These are phyloP conservation scores for Cercospora citrullina DNA, from an alignment of 2,329 filamentous ascomycete genomes.

Conservation along the genomic window DNA sequence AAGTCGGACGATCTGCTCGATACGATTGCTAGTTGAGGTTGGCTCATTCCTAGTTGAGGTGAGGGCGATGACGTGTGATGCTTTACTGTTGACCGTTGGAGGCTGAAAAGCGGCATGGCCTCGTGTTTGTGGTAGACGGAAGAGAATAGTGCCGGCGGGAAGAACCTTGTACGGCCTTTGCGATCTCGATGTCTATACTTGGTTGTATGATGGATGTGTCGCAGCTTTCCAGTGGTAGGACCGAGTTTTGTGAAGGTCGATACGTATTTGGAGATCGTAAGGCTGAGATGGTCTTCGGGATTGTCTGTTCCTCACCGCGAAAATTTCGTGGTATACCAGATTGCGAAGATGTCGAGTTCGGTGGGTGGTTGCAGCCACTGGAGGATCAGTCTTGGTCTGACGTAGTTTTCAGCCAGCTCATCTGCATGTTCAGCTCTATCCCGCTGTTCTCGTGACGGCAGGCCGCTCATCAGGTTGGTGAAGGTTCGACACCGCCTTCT, in stretches of 20 bases:
- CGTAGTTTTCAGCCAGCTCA: constrained; percentile 4
- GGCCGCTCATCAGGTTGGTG: background rate
- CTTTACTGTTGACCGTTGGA: background rate
- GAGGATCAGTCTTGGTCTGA: background rate
- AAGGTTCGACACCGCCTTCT: constrained; percentile 11
- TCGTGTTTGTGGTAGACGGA: background rate
- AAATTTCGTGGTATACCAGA: background rate
- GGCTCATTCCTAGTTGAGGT: background rate
- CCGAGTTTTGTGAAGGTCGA: background rate
- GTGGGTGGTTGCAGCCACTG: background rate
- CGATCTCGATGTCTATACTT: constrained; percentile 1
- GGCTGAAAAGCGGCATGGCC: background rate
- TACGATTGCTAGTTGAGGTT: background rate
- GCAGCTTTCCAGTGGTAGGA: background rate
- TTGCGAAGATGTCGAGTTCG: background rate
- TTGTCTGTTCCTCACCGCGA: background rate
- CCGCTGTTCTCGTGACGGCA: constrained; percentile 1
- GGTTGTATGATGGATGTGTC: background rate
- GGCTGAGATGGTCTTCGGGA: background rate
- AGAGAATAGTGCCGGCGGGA: background rate
- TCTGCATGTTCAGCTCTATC: background rate
- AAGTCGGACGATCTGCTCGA: background rate
- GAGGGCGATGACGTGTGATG: background rate
- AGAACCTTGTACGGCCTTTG: background rate
- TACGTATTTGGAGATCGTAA: background rate